Evolutionary conservation across 495 filamentous ascomycete species (phyloP).

Genomic region (Poronia punctata): DNA sequence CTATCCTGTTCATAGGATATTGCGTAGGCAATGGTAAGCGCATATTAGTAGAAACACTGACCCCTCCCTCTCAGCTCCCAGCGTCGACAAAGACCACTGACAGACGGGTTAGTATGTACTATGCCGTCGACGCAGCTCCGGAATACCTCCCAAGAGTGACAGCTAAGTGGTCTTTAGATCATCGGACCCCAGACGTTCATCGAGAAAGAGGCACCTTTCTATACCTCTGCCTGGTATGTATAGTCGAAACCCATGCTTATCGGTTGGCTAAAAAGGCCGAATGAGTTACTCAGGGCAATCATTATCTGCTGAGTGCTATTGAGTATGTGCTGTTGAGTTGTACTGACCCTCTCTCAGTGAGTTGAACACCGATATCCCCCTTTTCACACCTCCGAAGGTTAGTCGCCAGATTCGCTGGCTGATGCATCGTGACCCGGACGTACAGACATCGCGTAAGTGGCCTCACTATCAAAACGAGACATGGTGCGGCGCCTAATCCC

Average conservation of each 20-base stretch:
- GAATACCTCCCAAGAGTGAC: neutral
- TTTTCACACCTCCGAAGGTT: no score
- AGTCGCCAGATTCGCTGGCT: no score
- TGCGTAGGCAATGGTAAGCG: conserved; percentile 44
- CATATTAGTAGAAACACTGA: no score
- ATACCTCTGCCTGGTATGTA: conserved; percentile 39
- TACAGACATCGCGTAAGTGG: conserved; percentile 36
- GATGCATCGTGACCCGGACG: neutral
- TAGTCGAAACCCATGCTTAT: neutral
- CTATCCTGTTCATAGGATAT: conserved; percentile 45
- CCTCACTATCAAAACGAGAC: neutral
- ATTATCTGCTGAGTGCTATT: no score
- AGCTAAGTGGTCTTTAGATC: conserved; percentile 20
- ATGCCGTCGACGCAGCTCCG: neutral
- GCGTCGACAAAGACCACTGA: neutral
- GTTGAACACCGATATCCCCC: neutral
- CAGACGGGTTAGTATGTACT: conserved; percentile 1
- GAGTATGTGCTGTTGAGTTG: no score
- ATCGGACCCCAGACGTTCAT: conserved; percentile 51
- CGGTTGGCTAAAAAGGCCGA: neutral
- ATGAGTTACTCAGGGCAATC: no score
- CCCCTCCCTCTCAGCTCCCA: no score
- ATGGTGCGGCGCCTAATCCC: neutral
- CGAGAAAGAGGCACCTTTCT: conserved; percentile 43
- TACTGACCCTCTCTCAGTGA: conserved; percentile 4